Conservation (phyloP, 371 early-diverging fungal species). For the Haplosporangium sp. region DNA sequence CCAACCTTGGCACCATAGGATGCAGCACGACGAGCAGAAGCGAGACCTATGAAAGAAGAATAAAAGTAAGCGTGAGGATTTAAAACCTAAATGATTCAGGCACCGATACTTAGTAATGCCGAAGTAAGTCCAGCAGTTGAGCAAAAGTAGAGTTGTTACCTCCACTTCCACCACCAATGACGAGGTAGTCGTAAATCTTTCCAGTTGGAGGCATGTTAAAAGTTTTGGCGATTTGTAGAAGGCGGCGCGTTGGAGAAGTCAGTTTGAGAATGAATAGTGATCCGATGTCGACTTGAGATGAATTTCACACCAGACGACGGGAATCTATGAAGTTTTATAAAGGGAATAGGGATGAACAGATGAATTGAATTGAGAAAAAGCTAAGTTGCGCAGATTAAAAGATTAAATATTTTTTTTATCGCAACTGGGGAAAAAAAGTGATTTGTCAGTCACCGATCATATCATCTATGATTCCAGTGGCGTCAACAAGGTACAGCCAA, state of each 20-base stretch:
- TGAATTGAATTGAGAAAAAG: neutral
- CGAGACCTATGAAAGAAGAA: conserved; percentile 71
- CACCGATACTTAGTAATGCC: neutral
- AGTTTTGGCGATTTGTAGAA: conserved; percentile 48
- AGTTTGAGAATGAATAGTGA: conserved; percentile 22
- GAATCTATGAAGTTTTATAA: conserved; percentile 25
- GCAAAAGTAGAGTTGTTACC: conserved; percentile 55
- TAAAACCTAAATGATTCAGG: neutral
- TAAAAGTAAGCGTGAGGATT: conserved; percentile 14
- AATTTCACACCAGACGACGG: conserved; percentile 34
- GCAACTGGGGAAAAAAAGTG: conserved; percentile 13
- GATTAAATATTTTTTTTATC: conserved; percentile 6
- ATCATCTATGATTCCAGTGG: neutral
- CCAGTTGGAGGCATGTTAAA: conserved; percentile 61
- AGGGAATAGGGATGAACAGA: conserved; percentile 1
- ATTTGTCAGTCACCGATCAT: conserved; percentile 40
- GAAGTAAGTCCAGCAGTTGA: no score
- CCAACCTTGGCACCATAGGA: conserved; percentile 92
- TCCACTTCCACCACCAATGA: conserved; percentile 92
- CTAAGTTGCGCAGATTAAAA: neutral
- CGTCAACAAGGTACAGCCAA: neutral
- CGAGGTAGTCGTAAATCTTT: conserved; percentile 85
- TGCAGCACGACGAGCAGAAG: conserved; percentile 95
- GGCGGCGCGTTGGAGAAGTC: conserved; percentile 58
- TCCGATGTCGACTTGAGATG: conserved; percentile 54